A percentile compares a stretch with the other conserved stretches of the same genome.
These are phyloP conservation scores for Colletotrichum kahawae DNA, from an alignment of 2,329 filamentous ascomycete species.

Conservation along the genomic window DNA sequence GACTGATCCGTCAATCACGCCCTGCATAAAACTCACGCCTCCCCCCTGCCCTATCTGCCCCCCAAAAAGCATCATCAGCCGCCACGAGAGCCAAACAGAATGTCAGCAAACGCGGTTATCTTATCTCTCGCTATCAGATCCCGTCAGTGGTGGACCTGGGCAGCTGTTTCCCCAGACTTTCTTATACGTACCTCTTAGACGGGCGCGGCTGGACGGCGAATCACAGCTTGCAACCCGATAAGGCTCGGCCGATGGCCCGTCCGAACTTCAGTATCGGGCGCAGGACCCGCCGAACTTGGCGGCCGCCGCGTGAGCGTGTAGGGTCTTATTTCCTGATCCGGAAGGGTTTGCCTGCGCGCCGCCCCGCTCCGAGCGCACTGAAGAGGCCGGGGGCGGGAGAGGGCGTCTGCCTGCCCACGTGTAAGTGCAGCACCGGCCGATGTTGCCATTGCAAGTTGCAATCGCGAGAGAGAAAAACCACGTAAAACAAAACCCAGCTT, in stretches of 20 bases:
- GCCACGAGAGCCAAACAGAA: not conserved
- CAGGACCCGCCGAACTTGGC: not conserved
- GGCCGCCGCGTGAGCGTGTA: not conserved
- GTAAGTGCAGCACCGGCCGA: not conserved
- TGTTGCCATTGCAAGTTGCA: not conserved
- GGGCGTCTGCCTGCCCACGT: not conserved
- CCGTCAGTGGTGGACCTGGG: not conserved
- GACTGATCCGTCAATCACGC: not conserved
- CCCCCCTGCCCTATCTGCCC: not conserved
- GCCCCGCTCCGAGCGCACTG: not conserved
- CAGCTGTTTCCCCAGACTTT: not conserved
- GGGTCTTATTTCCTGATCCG: not conserved
- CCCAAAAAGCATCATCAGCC: not conserved
- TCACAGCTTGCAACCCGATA: not conserved
- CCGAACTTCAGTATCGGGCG: not conserved
- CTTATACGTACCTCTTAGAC: not conserved
- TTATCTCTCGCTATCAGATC: not conserved
- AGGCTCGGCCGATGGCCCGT: not conserved
- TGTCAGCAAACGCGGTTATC: not conserved
- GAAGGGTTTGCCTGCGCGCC: not conserved
- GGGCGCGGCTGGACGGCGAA: not conserved
- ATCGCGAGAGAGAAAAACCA: not conserved
- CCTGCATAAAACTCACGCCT: not conserved
- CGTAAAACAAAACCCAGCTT: not conserved
- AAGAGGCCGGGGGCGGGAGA: not conserved